Evolutionary conservation across 129 eudicot species (phyloP), one percentile per base, ranked within the genome.

Genomic region (Arctium lappa): DNA sequence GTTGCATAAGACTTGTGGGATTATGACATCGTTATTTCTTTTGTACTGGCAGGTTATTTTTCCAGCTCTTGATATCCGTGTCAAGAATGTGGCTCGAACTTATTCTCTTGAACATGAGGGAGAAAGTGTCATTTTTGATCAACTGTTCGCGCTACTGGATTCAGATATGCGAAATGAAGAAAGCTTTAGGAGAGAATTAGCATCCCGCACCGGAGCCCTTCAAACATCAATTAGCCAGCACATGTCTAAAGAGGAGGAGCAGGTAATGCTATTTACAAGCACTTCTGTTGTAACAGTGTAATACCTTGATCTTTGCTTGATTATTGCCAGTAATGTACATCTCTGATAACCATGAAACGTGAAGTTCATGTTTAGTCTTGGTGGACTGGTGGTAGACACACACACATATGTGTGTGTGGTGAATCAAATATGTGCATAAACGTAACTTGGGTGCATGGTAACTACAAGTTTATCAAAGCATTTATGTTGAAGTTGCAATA

Each of bases 211-310:
- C 29, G 97, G 98, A 66, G 99, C 99, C 29, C 98, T 95, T 68
- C 93, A 88, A 84, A 95, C 99, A 80, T 95, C 99, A 79, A 95
- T 95, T 74, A 88, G 94, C 83, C 99, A 95, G 86, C 99, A 95
- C 92, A 95, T 95, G 99, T 93, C 95, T 79, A 95, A 95, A 89
- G 99, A 95, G 84, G 99, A 95, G 79, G 98, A 95, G 82, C 99
- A 95, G 95, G 99, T 95, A 75, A 79, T 69, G 10, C 68, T 81
- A 1, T 42, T 15, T 2, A 15, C 63, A 1, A 30, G 29, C 37
- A 74, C 8, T 80, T 39, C 13, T 27, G 13, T 33, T 68, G 37
- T 48, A 10, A 8, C 18, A 33, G 33, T 22, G 34, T 7, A 40
- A 27, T 68, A 11, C 9, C 56, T 46, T 62, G 40, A 60, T n/a